phyloP scores from a whole-genome alignment of 2,329 filamentous ascomycete genomes.

The Diaporthe batatas region DNA sequence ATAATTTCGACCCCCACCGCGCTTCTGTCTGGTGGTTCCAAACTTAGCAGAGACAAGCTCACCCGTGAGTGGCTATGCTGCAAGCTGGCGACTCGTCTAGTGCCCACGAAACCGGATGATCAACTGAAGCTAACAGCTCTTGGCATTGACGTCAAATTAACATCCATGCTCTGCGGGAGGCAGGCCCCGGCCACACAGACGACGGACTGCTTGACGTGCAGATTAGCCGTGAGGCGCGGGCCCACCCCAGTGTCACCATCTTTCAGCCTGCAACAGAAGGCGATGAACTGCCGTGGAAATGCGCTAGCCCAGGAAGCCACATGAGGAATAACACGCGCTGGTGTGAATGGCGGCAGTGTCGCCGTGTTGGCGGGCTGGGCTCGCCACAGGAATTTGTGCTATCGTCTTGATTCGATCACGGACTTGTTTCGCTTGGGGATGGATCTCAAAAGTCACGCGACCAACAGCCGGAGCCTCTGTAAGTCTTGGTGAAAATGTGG shows the following conservation, averaged over 20 bases:
- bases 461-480: background rate
- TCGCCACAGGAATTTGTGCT: background rate
- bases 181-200: background rate
- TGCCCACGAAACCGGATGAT: slow-evolving; percentile 8
- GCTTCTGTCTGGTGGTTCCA: slow-evolving; percentile 10
- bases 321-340: background rate
- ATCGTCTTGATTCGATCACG: background rate
- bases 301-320: background rate
- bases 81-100: slow-evolving; percentile 9
- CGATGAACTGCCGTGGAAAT: slow-evolving; percentile 17
- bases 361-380: slow-evolving; percentile 15
- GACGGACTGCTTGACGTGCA: background rate
- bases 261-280: slow-evolving; percentile 21
- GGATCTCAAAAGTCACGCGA: slow-evolving; percentile 1
- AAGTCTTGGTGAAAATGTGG: slow-evolving; percentile 9
- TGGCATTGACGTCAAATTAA: slow-evolving; percentile 31
- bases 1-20: slow-evolving; percentile 7
- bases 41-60: slow-evolving; percentile 29
- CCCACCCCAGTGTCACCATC: slow-evolving; percentile 7
- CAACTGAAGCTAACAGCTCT: background rate
- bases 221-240: slow-evolving; percentile 6
- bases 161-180: slow-evolving; percentile 12
- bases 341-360: slow-evolving; percentile 1
- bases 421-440: background rate
- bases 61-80: slow-evolving; percentile 24